phyloP scores from a whole-genome alignment of 208 protist species.

The Acanthamoeba triangularis region DNA sequence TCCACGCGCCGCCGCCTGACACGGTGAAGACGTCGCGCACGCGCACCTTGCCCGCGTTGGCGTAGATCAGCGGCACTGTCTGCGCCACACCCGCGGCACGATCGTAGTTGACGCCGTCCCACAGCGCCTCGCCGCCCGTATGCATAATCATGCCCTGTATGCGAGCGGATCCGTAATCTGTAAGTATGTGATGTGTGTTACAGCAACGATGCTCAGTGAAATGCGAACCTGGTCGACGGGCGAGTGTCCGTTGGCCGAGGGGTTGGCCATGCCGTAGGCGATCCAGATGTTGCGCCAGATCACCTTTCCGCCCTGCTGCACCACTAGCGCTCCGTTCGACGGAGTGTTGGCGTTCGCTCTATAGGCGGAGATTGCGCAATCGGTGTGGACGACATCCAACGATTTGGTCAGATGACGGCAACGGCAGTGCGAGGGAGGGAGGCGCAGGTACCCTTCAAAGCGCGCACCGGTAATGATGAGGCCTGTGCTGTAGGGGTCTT shows the following conservation, averaged over 20 bases:
- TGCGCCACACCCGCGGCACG: background rate
- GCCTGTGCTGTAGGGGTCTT: background rate
- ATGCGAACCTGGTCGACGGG: background rate
- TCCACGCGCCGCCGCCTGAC: background rate
- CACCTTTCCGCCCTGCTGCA: background rate
- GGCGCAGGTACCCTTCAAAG: background rate
- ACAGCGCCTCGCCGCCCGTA: background rate
- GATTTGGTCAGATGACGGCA: too few relatives aligned
- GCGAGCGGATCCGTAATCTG: background rate
- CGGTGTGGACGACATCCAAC: too few relatives aligned
- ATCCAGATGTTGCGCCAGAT: constrained; percentile 7
- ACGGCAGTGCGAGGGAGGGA: too few relatives aligned
- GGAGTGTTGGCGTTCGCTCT: background rate
- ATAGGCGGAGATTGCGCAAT: background rate
- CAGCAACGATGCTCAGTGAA: background rate
- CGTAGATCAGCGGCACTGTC: background rate
- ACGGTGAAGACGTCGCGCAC: background rate
- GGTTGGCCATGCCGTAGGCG: constrained; percentile 1
- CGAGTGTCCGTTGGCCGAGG: background rate
- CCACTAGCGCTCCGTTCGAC: background rate
- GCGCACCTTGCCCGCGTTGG: background rate
- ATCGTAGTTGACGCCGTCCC: background rate
- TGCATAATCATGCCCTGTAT: background rate
- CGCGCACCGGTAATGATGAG: background rate
- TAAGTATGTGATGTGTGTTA: background rate